phyloP scores from a whole-genome alignment of 441 rosid genomes.

The Eruca vesicaria region DNA sequence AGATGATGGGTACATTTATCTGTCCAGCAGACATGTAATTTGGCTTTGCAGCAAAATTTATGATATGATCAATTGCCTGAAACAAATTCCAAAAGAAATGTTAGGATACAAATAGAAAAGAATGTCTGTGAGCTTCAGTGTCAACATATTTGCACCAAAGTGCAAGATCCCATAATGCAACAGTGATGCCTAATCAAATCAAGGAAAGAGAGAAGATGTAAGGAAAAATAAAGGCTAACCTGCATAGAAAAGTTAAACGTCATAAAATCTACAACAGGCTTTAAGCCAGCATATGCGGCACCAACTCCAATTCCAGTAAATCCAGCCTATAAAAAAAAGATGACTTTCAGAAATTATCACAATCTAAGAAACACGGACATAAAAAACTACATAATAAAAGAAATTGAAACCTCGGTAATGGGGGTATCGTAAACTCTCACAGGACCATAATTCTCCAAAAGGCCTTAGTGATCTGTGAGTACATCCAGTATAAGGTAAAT shows the following conservation, averaged over 20 bases:
- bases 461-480: conserved; percentile 71
- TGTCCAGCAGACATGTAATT: conserved; percentile 96
- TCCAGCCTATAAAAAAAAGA: conserved; percentile 66
- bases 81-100: conserved; percentile 6
- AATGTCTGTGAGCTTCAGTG: not conserved
- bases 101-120: not conserved
- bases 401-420: conserved; percentile 69
- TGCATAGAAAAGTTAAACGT: conserved; percentile 96
- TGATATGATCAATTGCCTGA: conserved; percentile 94
- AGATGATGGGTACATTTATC: conserved; percentile 77
- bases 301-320: conserved; percentile 98
- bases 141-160: not conserved
- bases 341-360: conserved; percentile 9
- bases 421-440: conserved; percentile 97
- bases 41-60: conserved; percentile 89
- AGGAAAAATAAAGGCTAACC: conserved; percentile 41
- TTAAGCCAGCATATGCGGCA: conserved; percentile 92
- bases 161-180: not conserved
- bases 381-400: not conserved
- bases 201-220: not conserved
- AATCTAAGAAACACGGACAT: not conserved
- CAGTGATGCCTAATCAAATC: conserved; percentile 7
- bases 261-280: conserved; percentile 95
- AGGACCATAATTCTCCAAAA: conserved; percentile 92
- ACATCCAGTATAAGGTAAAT: not conserved